phyloP scores from a whole-genome alignment of 805 yeast genomes.

The Wilhelminamyces savonicus region DNA sequence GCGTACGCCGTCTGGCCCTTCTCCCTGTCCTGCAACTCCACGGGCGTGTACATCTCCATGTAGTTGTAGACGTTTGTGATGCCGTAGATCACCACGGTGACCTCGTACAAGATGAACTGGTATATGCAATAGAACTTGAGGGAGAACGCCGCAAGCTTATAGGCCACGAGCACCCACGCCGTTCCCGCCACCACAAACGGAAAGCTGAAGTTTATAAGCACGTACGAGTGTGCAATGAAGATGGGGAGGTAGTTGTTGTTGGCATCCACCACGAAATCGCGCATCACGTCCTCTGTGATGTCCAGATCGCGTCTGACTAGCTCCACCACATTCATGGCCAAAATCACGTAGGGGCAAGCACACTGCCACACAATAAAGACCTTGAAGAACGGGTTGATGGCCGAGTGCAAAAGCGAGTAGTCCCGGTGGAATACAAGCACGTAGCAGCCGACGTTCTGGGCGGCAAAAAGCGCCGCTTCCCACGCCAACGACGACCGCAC shows the following conservation, averaged over 20 bases:
- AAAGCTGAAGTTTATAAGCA: slow-evolving; percentile 17
- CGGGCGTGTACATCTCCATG: slow-evolving; percentile 8
- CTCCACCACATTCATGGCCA: slow-evolving; percentile 8
- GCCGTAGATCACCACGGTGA: slow-evolving; percentile 8
- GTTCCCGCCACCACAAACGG: slow-evolving; percentile 5
- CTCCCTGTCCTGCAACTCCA: neutral
- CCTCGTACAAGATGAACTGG: slow-evolving; percentile 26
- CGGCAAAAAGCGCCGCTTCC: slow-evolving; percentile 16
- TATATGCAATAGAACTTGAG: slow-evolving; percentile 29
- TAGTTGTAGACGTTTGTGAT: slow-evolving; percentile 5
- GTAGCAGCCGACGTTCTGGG: slow-evolving; percentile 13
- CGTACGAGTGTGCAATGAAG: slow-evolving; percentile 28
- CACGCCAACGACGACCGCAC: too few species aligned
- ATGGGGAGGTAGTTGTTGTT: slow-evolving; percentile 31
- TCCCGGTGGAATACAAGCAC: slow-evolving; percentile 5
- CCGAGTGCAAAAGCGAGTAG: slow-evolving; percentile 4
- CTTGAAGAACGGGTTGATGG: slow-evolving; percentile 6
- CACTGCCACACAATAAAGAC: slow-evolving; percentile 12
- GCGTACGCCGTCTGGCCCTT: neutral
- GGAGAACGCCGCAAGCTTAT: slow-evolving; percentile 15
- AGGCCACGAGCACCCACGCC: slow-evolving; percentile 5
- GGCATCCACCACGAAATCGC: slow-evolving; percentile 13
- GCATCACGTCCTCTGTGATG: slow-evolving; percentile 1
- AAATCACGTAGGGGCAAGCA: slow-evolving; percentile 14
- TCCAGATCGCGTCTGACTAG: neutral